phyloP scores from a whole-genome alignment of 2,329 filamentous ascomycete species.

The Pseudocercospora cruenta region DNA sequence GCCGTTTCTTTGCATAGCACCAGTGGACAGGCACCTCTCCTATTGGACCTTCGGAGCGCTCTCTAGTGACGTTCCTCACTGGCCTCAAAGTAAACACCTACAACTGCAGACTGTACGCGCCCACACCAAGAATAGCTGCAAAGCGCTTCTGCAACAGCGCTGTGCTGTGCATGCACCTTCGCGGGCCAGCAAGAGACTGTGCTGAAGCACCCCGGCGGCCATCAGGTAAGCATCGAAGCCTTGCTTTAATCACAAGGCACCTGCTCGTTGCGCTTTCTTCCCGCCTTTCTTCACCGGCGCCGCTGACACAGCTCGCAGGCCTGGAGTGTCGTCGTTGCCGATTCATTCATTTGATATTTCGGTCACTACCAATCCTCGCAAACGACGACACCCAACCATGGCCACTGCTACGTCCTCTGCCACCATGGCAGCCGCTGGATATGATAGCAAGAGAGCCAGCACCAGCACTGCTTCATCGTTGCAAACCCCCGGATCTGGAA shows the following conservation, averaged over 20 bases:
- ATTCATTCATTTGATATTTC: slow-evolving; percentile 38
- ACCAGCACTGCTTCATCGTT: slow-evolving; percentile 41
- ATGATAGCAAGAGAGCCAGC: slow-evolving; percentile 42
- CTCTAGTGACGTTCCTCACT: slow-evolving; percentile 17
- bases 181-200: slow-evolving; percentile 26
- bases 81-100: slow-evolving; percentile 21
- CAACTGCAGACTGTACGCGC: slow-evolving; percentile 31
- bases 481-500: slow-evolving; percentile 64
- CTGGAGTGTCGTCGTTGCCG: slow-evolving; percentile 32
- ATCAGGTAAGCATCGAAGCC: slow-evolving; percentile 31
- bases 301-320: slow-evolving; percentile 32
- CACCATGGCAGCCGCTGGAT: slow-evolving; percentile 35
- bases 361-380: slow-evolving; percentile 31
- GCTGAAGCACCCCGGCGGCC: slow-evolving; percentile 29
- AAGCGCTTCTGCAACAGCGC: slow-evolving; percentile 27
- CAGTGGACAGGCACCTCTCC: slow-evolving; percentile 16
- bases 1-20: slow-evolving; percentile 5
- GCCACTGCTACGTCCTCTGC: neutral
- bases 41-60: slow-evolving; percentile 24
- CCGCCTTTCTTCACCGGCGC: slow-evolving; percentile 26
- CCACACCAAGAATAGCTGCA: slow-evolving; percentile 34
- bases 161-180: slow-evolving; percentile 31
- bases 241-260: slow-evolving; percentile 27
- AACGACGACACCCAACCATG: slow-evolving; percentile 30
- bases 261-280: slow-evolving; percentile 23